These are phyloP conservation scores for Plasmodium ovale DNA, from an alignment of 169 alveolate species.

Conservation along the genomic window DNA sequence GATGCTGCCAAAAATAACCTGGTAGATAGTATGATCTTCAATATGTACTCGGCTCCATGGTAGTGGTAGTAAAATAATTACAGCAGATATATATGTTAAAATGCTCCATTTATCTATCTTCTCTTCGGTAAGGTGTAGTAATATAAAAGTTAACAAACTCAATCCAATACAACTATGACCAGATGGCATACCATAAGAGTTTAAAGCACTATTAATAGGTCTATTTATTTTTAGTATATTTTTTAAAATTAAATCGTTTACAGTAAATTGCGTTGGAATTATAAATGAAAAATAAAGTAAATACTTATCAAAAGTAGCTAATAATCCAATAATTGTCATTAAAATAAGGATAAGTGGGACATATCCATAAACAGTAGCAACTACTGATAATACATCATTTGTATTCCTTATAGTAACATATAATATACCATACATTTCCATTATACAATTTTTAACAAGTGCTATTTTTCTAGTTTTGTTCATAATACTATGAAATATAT, in stretches of 20 bases:
- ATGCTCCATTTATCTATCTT: slow-evolving; percentile 77
- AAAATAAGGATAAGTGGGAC: neutral
- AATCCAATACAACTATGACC: slow-evolving; percentile 77
- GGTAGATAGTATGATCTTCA: slow-evolving; percentile 78
- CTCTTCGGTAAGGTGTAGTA: slow-evolving; percentile 42
- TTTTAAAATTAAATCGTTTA: slow-evolving; percentile 75
- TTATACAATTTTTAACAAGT: slow-evolving; percentile 8
- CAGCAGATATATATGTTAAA: slow-evolving; percentile 22
- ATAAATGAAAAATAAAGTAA: slow-evolving; percentile 11
- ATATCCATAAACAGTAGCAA: slow-evolving; percentile 48
- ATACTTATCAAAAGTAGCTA: slow-evolving; percentile 13
- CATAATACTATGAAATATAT: neutral
- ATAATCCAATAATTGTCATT: neutral
- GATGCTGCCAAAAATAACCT: slow-evolving; percentile 76
- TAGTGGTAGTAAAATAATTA: slow-evolving; percentile 70
- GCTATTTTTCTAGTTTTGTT: slow-evolving; percentile 6
- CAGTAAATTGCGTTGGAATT: slow-evolving; percentile 5
- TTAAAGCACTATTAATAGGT: slow-evolving; percentile 79
- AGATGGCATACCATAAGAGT: slow-evolving; percentile 81
- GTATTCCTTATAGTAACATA: slow-evolving; percentile 36
- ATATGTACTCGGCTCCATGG: slow-evolving; percentile 81
- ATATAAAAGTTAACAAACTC: slow-evolving; percentile 65
- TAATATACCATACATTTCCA: slow-evolving; percentile 31
- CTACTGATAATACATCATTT: slow-evolving; percentile 14
- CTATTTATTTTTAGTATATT: slow-evolving; percentile 71